Base-by-base conservation (phyloP, 257 asterid genomes). In the Nemophila menziesii region DNA sequence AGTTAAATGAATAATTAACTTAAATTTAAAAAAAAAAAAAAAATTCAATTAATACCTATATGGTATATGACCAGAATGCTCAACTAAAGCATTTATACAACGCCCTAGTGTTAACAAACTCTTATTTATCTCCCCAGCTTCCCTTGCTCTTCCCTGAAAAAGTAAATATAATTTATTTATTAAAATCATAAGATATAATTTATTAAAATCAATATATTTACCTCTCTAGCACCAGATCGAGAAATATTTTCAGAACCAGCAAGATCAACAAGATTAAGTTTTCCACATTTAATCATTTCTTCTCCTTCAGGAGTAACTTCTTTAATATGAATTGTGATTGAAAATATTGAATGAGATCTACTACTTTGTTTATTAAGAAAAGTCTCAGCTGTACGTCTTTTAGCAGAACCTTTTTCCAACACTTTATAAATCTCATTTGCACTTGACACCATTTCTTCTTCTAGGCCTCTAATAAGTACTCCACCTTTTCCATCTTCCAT, bases 41-140 rank as follows among this genome's bases (percentile, higher is more conserved):
- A 13, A 15, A 39, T 22, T 14, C 2, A 45, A 39, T 20, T n/a
- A 9, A 20, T 39, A 51, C 85, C 85, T 69, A 60, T 72, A 76
- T 10, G 86, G 86, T 44, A 76, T 72, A 49, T 76, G 86, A 11
- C 56, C 54, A 9, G 78, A 76, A 56, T 66, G 76, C 26, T 72
- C 81, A 5, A 72, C 69, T 71, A 76, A 46, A 1, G 78, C 75
- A 24, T 66, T 72, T 70, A 72, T 72, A 51, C 69, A 73, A 13
- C 86, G 74, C 13, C 86, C 80, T 16, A 76, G 55, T 15, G 86
- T 76, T 21, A 76, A 75, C 71, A 76, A 63, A 61, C 86, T 76
- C 51, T 69, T 76, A 55, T 76, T 76, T 33, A 76, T 76, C 75
- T 76, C 86, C 18, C 86, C 86, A 43, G 76, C 81, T 62, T 76